Evolutionary conservation across 768 basidiomycete species (phyloP).

Genomic region (Ramaria sp.): DNA sequence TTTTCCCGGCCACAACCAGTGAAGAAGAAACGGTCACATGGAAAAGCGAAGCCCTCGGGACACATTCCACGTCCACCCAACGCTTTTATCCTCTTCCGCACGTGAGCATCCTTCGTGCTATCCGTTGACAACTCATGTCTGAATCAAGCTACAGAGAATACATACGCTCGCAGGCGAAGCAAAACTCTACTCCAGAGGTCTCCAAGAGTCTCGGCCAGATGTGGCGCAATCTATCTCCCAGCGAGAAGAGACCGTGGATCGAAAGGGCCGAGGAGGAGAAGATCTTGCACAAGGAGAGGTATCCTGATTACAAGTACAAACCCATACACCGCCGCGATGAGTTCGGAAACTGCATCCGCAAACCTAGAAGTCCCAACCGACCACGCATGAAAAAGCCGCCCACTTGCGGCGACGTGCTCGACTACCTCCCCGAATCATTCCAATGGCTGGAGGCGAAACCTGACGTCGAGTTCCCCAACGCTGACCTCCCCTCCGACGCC

Average conservation of each 20-base stretch:
- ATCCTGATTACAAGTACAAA: slow-evolving; percentile 12
- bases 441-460: neutral
- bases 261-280: slow-evolving; percentile 9
- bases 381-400: slow-evolving; percentile 1
- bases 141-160: slow-evolving; percentile 1
- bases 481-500: neutral
- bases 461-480: neutral
- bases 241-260: slow-evolving; percentile 9
- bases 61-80: slow-evolving; percentile 80
- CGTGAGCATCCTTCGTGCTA: slow-evolving; percentile 46
- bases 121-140: neutral
- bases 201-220: slow-evolving; percentile 25
- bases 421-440: neutral
- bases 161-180: slow-evolving; percentile 2
- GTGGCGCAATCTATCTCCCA: slow-evolving; percentile 22
- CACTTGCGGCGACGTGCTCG: neutral
- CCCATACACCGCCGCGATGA: slow-evolving; percentile 9
- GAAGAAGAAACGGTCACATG: slow-evolving; percentile 9
- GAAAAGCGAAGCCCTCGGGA: slow-evolving; percentile 1
- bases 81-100: slow-evolving; percentile 81
- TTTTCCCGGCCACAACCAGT: neutral
- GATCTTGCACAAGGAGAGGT: neutral
- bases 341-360: slow-evolving; percentile 9
- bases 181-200: slow-evolving; percentile 28
- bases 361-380: slow-evolving; percentile 6